Evolutionary conservation across 1,284 basidiomycete genomes (phyloP).

Genomic region (Heliocybe sulcata): DNA sequence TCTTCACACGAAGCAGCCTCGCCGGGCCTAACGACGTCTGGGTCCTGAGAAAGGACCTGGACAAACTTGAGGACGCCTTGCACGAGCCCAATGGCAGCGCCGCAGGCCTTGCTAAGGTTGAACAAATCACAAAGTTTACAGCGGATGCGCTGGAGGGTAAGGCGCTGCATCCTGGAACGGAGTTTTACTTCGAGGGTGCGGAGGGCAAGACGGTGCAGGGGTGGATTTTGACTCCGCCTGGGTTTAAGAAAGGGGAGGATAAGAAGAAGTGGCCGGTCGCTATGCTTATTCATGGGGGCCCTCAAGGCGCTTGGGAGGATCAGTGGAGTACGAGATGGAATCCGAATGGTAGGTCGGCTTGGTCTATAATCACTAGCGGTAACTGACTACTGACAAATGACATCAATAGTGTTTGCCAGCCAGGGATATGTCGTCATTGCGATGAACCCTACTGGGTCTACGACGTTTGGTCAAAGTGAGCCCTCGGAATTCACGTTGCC

Average conservation of each 20-base stretch:
- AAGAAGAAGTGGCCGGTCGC: conserved; percentile 76
- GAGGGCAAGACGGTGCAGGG: conserved; percentile 69
- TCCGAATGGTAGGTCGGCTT: conserved; percentile 49
- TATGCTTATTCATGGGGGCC: conserved; percentile 33
- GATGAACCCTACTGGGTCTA: conserved; percentile 87
- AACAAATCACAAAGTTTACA: conserved; percentile 59
- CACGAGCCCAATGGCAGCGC: not conserved
- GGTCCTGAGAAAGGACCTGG: conserved; percentile 34
- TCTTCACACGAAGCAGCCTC: conserved; percentile 66
- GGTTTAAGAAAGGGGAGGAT: conserved; percentile 55
- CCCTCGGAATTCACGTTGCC: conserved; percentile 2
- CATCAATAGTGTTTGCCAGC: conserved; percentile 55
- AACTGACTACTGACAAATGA: not conserved
- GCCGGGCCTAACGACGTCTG: conserved; percentile 71
- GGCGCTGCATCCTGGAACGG: conserved; percentile 54
- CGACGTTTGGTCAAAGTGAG: conserved; percentile 79
- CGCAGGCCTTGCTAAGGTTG: conserved; percentile 25
- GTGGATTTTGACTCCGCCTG: conserved; percentile 75
- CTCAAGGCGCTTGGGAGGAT: conserved; percentile 78
- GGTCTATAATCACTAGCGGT: not conserved
- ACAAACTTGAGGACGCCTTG: conserved; percentile 6
- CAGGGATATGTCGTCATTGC: conserved; percentile 82
- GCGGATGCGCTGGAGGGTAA: conserved; percentile 48
- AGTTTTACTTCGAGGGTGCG: conserved; percentile 84
- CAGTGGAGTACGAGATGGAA: conserved; percentile 88